Evolutionary conservation across 805 yeast genomes (phyloP).

Genomic region (Barnettozyma sp.): DNA sequence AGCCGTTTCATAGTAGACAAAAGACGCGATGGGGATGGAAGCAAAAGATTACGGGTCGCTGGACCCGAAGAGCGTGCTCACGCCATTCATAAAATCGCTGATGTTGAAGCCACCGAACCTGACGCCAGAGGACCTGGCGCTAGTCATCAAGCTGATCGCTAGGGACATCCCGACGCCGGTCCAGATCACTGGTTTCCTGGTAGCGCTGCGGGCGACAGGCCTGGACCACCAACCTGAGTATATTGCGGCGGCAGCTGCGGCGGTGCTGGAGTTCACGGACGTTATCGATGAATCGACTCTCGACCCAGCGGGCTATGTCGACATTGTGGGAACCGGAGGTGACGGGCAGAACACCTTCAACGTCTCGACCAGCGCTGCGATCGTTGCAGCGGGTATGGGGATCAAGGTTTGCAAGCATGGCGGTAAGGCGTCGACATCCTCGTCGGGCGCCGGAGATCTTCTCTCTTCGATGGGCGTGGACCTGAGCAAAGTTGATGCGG

Average conservation of each 20-base stretch:
- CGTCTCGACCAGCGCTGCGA: conserved; percentile 91
- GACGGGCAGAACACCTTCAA: conserved; percentile 97
- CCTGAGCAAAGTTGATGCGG: conserved; percentile 55
- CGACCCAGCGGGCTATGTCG: conserved; percentile 53
- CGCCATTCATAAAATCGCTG: conserved; percentile 62
- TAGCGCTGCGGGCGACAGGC: conserved; percentile 65
- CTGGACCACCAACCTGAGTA: conserved; percentile 75
- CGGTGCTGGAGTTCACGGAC: conserved; percentile 61
- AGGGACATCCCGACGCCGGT: conserved; percentile 55
- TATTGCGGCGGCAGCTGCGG: conserved; percentile 79
- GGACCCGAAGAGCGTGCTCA: conserved; percentile 19
- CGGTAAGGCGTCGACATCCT: conserved; percentile 91
- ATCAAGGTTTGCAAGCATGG: conserved; percentile 89
- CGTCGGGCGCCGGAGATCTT: conserved; percentile 92
- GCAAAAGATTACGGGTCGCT: neutral
- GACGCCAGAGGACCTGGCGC: conserved; percentile 55
- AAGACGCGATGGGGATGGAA: neutral
- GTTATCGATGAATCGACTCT: conserved; percentile 40
- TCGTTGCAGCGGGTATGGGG: conserved; percentile 86
- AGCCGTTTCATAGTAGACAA: no score
- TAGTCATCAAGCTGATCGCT: conserved; percentile 56
- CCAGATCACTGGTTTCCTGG: conserved; percentile 72
- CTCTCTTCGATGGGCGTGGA: conserved; percentile 79
- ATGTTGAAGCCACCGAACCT: conserved; percentile 54
- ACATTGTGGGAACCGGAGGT: conserved; percentile 98